Percentiles rank a stretch among this genome's conserved stretches.
Conservation (phyloP, 1,284 basidiomycete genomes). For the Hypsizygus ulmarius region DNA sequence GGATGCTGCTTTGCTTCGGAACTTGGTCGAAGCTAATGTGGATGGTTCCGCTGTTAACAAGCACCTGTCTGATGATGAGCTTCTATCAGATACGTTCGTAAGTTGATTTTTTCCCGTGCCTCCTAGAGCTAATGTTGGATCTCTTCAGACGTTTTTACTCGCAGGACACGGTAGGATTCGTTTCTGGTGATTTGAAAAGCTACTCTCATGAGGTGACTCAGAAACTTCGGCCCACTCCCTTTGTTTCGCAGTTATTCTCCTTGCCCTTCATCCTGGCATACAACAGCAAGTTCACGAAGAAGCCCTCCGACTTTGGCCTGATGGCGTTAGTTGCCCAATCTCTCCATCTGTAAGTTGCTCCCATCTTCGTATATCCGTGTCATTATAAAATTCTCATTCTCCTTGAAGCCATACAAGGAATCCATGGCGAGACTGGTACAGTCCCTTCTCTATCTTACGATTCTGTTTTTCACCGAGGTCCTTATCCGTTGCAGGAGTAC, state of each 20-base stretch:
- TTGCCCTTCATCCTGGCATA: constrained; percentile 45
- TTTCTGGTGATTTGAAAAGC: neutral
- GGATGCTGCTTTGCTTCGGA: constrained; percentile 38
- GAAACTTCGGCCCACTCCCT: constrained; percentile 46
- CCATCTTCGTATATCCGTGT: neutral
- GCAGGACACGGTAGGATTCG: constrained; percentile 36
- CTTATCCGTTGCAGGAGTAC: constrained; percentile 33
- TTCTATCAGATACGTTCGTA: constrained; percentile 46
- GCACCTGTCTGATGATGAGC: constrained; percentile 39
- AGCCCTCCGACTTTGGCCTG: constrained; percentile 33
- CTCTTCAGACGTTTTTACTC: constrained; percentile 35
- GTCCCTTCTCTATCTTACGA: neutral
- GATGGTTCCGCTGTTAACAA: constrained; percentile 20
- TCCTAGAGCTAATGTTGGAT: neutral
- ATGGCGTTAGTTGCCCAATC: constrained; percentile 21
- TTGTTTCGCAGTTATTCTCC: constrained; percentile 37
- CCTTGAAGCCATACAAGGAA: constrained; percentile 34
- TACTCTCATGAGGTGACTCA: constrained; percentile 16
- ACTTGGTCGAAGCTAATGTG: constrained; percentile 47
- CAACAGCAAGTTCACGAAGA: constrained; percentile 45
- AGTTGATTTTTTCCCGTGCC: constrained; percentile 10
- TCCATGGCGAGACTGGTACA: constrained; percentile 33
- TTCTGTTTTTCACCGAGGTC: neutral
- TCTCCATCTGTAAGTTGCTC: constrained; percentile 20
- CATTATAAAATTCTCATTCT: neutral